Conservation (phyloP, 2,329 filamentous ascomycete genomes). For the Aureobasidium mangrovei region DNA sequence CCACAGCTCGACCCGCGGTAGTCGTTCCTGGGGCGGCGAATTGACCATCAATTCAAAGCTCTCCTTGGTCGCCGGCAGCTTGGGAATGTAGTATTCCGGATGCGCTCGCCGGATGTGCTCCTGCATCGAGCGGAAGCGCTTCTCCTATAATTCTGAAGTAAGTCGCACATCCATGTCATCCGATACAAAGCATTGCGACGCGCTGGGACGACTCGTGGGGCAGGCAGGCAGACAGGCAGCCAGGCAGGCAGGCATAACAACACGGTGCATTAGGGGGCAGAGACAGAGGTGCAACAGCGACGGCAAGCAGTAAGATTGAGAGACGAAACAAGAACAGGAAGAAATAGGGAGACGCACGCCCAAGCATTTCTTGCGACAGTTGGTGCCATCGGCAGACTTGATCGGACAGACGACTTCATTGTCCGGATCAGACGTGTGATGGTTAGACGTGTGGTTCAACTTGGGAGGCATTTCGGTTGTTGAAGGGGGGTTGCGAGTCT, state of each 20-base stretch:
- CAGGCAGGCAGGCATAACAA: not conserved
- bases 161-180: not conserved
- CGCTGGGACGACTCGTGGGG: not conserved
- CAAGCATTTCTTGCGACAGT: conserved; percentile 93
- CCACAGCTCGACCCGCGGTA: conserved; percentile 29
- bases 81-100: conserved; percentile 93
- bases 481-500: not conserved
- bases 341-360: conserved; percentile 63
- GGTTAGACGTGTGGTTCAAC: conserved; percentile 72
- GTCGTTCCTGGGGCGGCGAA: conserved; percentile 68
- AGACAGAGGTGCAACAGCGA: not conserved
- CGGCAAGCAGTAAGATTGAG: conserved; percentile 2
- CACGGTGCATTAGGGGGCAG: conserved; percentile 1
- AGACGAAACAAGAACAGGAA: conserved; percentile 8
- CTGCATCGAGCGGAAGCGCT: conserved; percentile 96
- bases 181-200: conserved; percentile 7
- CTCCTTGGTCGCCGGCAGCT: conserved; percentile 95
- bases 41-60: conserved; percentile 96
- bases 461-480: conserved; percentile 68
- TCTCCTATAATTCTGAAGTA: conserved; percentile 54
- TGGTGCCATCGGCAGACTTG: conserved; percentile 90
- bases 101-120: conserved; percentile 97
- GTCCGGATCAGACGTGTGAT: conserved; percentile 60
- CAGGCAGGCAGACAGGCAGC: not conserved
- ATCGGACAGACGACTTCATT: conserved; percentile 97